Percentiles rank a stretch among this genome's conserved stretches.
These are phyloP conservation scores for Diaporthe capsici DNA, from an alignment of 2,329 filamentous ascomycete genomes.

Conservation along the genomic window DNA sequence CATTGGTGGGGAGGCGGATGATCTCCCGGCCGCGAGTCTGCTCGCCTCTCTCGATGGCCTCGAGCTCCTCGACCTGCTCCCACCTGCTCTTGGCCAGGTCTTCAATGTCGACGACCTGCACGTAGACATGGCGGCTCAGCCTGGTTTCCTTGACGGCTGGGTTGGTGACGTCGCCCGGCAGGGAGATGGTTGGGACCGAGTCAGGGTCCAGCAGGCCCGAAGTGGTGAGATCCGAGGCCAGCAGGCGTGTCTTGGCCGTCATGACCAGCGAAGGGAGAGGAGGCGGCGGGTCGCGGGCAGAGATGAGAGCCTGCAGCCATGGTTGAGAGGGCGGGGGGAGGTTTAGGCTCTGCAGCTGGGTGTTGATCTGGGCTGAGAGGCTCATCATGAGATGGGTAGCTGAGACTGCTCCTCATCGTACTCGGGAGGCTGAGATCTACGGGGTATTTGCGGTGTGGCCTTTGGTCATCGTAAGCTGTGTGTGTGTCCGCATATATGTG, in stretches of 20 bases:
- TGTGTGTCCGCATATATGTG: background rate
- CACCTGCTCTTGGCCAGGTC: conserved; percentile 85
- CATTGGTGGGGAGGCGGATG: conserved; percentile 71
- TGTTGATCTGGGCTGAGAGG: conserved; percentile 63
- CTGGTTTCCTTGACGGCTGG: conserved; percentile 67
- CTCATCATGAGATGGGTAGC: conserved; percentile 48
- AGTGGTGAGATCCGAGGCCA: conserved; percentile 81
- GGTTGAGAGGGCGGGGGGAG: conserved; percentile 65
- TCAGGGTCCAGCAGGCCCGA: conserved; percentile 65
- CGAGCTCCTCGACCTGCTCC: conserved; percentile 88
- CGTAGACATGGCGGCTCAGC: conserved; percentile 74
- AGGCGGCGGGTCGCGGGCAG: conserved; percentile 67
- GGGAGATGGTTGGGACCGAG: conserved; percentile 55
- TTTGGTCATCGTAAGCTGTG: background rate
- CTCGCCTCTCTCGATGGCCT: conserved; percentile 80
- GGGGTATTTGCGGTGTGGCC: conserved; percentile 13
- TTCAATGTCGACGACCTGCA: conserved; percentile 89
- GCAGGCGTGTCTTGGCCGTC: conserved; percentile 84
- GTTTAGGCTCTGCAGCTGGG: conserved; percentile 65
- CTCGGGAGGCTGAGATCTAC: background rate
- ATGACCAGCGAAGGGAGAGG: conserved; percentile 81
- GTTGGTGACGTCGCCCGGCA: conserved; percentile 72
- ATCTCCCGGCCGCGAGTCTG: conserved; percentile 84
- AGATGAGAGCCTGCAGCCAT: conserved; percentile 76
- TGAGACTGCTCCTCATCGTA: background rate